These are phyloP conservation scores for Penicillium sp. DNA, from an alignment of 2,329 filamentous ascomycete species.

Conservation along the genomic window DNA sequence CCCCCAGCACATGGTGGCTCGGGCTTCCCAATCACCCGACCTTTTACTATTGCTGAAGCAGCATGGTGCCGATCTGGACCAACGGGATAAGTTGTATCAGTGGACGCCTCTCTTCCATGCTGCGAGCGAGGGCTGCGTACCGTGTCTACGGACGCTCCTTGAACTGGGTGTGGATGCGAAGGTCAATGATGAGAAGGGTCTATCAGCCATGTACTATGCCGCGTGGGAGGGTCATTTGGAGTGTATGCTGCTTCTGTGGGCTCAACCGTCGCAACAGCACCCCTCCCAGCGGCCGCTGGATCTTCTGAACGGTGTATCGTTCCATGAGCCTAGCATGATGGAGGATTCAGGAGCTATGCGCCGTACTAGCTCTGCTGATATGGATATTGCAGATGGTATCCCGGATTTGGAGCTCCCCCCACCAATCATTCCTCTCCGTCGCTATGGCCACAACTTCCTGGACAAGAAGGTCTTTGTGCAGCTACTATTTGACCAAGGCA, in stretches of 20 bases:
- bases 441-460: slow-evolving; percentile 97
- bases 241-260: slow-evolving; percentile 82
- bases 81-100: slow-evolving; percentile 92
- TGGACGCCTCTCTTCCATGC: slow-evolving; percentile 98
- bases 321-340: slow-evolving; percentile 33
- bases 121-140: slow-evolving; percentile 91
- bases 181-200: slow-evolving; percentile 85
- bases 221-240: slow-evolving; percentile 96
- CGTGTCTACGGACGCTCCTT: slow-evolving; percentile 80
- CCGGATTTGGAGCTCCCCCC: slow-evolving; percentile 89
- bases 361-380: slow-evolving; percentile 59
- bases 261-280: slow-evolving; percentile 33
- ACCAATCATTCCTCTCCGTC: slow-evolving; percentile 89
- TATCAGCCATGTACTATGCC: slow-evolving; percentile 97
- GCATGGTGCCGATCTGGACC: slow-evolving; percentile 87
- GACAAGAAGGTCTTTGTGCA: slow-evolving; percentile 97
- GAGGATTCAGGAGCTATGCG: slow-evolving; percentile 35
- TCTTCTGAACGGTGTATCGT: slow-evolving; percentile 39
- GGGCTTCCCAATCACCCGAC: slow-evolving; percentile 79
- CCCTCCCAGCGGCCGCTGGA: slow-evolving; percentile 38
- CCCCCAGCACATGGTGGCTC: slow-evolving; percentile 93
- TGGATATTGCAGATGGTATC: slow-evolving; percentile 80
- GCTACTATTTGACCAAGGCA: slow-evolving; percentile 78
- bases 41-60: slow-evolving; percentile 78
- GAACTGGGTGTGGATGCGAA: slow-evolving; percentile 76